Percentiles rank a stretch among this genome's conserved stretches.
phyloP scores from a whole-genome alignment of 768 basidiomycete species.

The Megacollybia marginata region DNA sequence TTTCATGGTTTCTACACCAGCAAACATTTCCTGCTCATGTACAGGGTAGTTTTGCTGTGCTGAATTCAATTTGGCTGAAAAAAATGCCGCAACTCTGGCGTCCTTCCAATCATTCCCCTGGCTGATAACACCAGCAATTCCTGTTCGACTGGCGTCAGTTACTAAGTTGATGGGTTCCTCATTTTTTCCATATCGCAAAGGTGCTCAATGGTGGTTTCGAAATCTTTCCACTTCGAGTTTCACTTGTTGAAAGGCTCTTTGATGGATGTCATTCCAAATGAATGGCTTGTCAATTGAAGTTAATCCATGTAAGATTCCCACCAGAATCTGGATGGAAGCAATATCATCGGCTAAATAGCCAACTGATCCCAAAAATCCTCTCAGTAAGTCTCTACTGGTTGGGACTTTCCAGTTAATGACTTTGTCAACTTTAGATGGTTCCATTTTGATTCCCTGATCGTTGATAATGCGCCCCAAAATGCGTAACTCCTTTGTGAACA shows the following conservation, averaged over 20 bases:
- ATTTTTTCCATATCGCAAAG: slow-evolving; percentile 11
- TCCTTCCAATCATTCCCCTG: slow-evolving; percentile 21
- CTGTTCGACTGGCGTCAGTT: slow-evolving; percentile 23
- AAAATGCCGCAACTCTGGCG: slow-evolving; percentile 25
- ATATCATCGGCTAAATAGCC: slow-evolving; percentile 24
- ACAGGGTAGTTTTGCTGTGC: slow-evolving; percentile 25
- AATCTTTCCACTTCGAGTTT: slow-evolving; percentile 14
- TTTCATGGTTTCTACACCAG: slow-evolving; percentile 14
- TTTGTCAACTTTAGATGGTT: slow-evolving; percentile 30
- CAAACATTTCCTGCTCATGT: slow-evolving; percentile 21
- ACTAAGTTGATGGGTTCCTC: slow-evolving; percentile 20
- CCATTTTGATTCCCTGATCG: slow-evolving; percentile 26
- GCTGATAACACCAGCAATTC: slow-evolving; percentile 19
- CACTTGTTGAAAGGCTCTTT: slow-evolving; percentile 28
- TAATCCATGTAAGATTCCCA: slow-evolving; percentile 17
- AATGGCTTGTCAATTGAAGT: slow-evolving; percentile 15
- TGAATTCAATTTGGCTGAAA: slow-evolving; percentile 25
- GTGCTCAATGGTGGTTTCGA: slow-evolving; percentile 11
- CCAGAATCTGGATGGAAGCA: slow-evolving; percentile 18
- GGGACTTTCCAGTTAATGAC: slow-evolving; percentile 11
- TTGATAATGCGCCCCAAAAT: slow-evolving; percentile 27
- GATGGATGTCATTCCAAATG: slow-evolving; percentile 15
- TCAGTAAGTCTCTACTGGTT: slow-evolving; percentile 13
- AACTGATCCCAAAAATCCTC: slow-evolving; percentile 27
- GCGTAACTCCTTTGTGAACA: slow-evolving; percentile 17